These are phyloP conservation scores for Malus asiatica DNA, from an alignment of 306 rosid species.

Conservation along the genomic window DNA sequence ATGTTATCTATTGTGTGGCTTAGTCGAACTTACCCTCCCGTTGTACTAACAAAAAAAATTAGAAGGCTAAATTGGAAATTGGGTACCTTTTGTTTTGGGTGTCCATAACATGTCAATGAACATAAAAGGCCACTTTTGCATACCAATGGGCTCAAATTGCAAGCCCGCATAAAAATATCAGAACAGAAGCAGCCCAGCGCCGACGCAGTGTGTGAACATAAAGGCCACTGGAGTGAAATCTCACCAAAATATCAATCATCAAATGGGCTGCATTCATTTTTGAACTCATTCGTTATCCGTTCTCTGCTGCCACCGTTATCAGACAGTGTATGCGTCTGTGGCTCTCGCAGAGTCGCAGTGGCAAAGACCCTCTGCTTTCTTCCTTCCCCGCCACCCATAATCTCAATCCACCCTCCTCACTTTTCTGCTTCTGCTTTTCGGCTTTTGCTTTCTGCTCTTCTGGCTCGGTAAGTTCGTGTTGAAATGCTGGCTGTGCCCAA, in stretches of 20 bases:
- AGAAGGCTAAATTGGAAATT: no score
- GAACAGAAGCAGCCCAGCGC: background rate
- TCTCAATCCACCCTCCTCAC: background rate
- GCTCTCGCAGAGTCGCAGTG: background rate
- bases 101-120: background rate
- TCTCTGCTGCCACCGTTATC: conserved; percentile 1
- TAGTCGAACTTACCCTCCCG: no score
- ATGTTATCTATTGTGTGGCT: fast-evolving
- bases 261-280: background rate
- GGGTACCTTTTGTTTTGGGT: background rate
- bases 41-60: no score
- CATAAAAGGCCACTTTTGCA: background rate
- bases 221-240: no score
- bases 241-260: background rate
- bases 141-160: background rate
- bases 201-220: background rate
- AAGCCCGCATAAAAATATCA: background rate
- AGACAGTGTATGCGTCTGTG: background rate
- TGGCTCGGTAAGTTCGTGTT: background rate
- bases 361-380: background rate
- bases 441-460: background rate
- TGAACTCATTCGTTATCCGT: conserved; percentile 1
- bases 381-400: conserved; percentile 2
- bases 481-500: conserved; percentile 7
- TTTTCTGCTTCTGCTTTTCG: background rate